Evolutionary conservation across 2,329 filamentous ascomycete genomes (phyloP), one percentile per base, ranked within the genome.

Genomic region (Fusarium begoniae): DNA sequence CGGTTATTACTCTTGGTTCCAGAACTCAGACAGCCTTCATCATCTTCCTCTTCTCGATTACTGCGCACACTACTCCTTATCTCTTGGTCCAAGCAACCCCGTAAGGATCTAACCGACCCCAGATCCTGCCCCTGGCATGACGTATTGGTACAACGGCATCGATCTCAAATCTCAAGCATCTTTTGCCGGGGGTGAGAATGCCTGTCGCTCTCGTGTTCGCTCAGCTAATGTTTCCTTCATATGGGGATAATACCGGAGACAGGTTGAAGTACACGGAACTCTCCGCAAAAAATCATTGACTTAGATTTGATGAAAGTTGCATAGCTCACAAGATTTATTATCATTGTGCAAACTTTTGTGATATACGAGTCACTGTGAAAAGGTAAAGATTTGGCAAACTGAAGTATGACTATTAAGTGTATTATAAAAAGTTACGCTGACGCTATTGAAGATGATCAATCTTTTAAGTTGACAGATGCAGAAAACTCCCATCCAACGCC

Each of bases 181-280:
- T 54, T 26, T 67, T 70, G 22, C 71, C 55, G 41, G 43, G 38
- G 62, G 24, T 58, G 66, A 37, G 20, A 40, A 60, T 63, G 62
- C 67, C 38, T 71, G 58, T 58, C 60, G 17, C 47, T 48, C 70
- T 73, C 71, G 70, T 74, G 71, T 73, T 73, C 70, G 68, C 53
- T 68, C 62, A 69, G 26, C 37, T 65, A 37, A 47, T 24, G 22
- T 53, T 41, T 53, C n/a, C 13, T 35, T 20, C 30, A 24, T 32
- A 30, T 51, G 26, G n/a, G n/a, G 26, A 14, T 13, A 24, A 26
- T 24, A 22, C 51, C 3, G 30, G 30, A 50, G 17, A 37, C 30
- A 56, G 7, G 15, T 35, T 40, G 11, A 22, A 35, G 26, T 22
- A 24, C 32, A 10, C 17, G 18, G 28, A 24, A 37, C 13, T 47